These are phyloP conservation scores for Ophiostoma novo-ulmi DNA, from an alignment of 2,329 filamentous ascomycete genomes.

Conservation along the genomic window DNA sequence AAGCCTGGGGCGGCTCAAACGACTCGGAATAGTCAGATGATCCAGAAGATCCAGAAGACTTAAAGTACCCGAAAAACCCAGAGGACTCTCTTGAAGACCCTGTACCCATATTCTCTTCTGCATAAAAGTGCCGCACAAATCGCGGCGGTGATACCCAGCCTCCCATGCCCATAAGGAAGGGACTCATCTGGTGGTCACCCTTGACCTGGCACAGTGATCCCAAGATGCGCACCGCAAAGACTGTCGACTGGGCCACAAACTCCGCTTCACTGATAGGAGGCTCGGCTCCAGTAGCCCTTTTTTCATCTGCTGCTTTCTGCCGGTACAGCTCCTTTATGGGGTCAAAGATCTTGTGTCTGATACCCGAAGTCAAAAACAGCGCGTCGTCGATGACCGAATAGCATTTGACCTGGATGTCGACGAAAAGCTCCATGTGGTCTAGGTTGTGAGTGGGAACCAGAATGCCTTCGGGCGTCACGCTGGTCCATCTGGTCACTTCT, in stretches of 20 bases:
- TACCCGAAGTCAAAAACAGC: not conserved
- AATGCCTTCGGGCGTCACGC: constrained; percentile 7
- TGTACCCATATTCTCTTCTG: not conserved
- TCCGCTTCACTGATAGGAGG: not conserved
- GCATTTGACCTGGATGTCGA: not conserved
- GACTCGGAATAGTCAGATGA: too few relatives aligned
- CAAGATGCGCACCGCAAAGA: not conserved
- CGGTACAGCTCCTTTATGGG: not conserved
- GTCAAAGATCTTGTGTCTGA: not conserved
- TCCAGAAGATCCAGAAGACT: not conserved
- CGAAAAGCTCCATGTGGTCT: not conserved
- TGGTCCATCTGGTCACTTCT: not conserved
- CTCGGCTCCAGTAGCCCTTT: too few relatives aligned
- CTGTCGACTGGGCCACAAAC: not conserved
- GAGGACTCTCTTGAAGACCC: not conserved
- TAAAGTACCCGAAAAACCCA: not conserved
- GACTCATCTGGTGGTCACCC: not conserved
- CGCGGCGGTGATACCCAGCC: not conserved
- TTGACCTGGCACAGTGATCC: not conserved
- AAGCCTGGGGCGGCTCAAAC: too few relatives aligned
- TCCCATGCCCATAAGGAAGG: not conserved
- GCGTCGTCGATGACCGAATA: not conserved
- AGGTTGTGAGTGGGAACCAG: not conserved
- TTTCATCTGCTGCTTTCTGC: not conserved
- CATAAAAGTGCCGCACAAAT: not conserved